Conservation (phyloP, 495 filamentous ascomycete genomes). For the Penicillium odoratum region DNA sequence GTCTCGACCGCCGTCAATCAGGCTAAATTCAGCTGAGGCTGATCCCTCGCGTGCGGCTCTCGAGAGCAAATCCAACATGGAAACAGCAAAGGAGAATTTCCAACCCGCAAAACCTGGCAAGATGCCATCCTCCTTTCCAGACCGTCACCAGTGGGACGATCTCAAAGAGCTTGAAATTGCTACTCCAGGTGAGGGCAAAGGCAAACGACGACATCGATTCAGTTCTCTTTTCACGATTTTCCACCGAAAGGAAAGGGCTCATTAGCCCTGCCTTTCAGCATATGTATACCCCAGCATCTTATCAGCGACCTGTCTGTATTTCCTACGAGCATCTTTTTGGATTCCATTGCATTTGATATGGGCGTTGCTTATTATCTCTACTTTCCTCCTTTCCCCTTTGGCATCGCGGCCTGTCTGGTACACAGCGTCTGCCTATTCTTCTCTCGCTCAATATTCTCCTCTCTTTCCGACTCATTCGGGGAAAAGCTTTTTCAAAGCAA, state of each 20-base stretch:
- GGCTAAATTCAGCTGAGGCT: constrained; percentile 16
- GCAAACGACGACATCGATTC: constrained; percentile 26
- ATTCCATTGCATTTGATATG: constrained; percentile 14
- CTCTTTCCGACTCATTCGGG: not conserved
- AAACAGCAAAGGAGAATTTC: constrained; percentile 2
- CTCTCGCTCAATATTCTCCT: not conserved
- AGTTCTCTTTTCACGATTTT: constrained; percentile 28
- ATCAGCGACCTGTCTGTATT: constrained; percentile 16
- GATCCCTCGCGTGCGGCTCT: not conserved
- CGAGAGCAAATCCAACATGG: constrained; percentile 7
- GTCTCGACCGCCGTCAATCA: constrained; percentile 24
- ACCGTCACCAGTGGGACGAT: not conserved
- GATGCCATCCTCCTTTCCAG: not conserved
- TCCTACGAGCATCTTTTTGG: constrained; percentile 7
- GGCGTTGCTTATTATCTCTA: not conserved
- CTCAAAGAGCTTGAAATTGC: constrained; percentile 1
- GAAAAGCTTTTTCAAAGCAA: not conserved
- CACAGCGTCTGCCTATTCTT: not conserved
- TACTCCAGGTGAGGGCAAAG: constrained; percentile 4
- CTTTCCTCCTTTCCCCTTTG: not conserved
- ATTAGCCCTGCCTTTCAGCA: constrained; percentile 10
- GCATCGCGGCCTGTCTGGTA: not conserved
- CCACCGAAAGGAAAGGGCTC: constrained; percentile 22
- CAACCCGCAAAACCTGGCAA: constrained; percentile 1
- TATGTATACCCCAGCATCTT: constrained; percentile 22